Evolutionary conservation across 108 stramenopile genomes (phyloP).

Genomic region (Skeletonema menzelii): DNA sequence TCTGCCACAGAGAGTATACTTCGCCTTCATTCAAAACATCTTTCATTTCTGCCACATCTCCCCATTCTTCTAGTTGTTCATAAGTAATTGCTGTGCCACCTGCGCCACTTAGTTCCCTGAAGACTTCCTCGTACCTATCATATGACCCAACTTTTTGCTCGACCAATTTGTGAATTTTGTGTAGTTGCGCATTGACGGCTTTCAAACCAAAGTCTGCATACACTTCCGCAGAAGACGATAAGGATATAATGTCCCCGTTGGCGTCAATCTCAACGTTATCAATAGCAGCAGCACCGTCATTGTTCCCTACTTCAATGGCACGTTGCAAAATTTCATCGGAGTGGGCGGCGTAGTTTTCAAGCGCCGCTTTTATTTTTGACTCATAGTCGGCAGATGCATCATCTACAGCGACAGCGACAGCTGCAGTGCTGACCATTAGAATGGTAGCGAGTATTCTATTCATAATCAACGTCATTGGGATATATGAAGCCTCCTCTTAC

Average conservation of each 20-base stretch:
- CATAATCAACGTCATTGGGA: background rate
- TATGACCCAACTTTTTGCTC: background rate
- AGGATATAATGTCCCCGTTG: background rate
- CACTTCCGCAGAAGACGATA: background rate
- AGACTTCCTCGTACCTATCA: background rate
- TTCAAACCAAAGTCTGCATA: background rate
- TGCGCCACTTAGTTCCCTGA: background rate
- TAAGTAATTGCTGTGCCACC: background rate
- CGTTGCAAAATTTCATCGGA: background rate
- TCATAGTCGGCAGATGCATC: constrained; percentile 1
- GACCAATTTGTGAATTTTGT: background rate
- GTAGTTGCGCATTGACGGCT: background rate
- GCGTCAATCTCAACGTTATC: background rate
- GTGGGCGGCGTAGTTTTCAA: background rate
- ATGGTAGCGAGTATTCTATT: background rate
- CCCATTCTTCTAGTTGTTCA: background rate
- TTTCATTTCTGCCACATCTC: background rate
- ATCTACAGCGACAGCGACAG: background rate
- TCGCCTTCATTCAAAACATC: background rate
- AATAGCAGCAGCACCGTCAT: background rate
- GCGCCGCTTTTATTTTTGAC: constrained; percentile 5
- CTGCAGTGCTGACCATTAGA: background rate
- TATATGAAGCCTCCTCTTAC: too few relatives aligned
- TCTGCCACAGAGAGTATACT: background rate
- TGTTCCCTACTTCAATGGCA: constrained; percentile 3